phyloP scores from a whole-genome alignment of 2,329 filamentous ascomycete genomes.

The Colletotrichum brevisporum region DNA sequence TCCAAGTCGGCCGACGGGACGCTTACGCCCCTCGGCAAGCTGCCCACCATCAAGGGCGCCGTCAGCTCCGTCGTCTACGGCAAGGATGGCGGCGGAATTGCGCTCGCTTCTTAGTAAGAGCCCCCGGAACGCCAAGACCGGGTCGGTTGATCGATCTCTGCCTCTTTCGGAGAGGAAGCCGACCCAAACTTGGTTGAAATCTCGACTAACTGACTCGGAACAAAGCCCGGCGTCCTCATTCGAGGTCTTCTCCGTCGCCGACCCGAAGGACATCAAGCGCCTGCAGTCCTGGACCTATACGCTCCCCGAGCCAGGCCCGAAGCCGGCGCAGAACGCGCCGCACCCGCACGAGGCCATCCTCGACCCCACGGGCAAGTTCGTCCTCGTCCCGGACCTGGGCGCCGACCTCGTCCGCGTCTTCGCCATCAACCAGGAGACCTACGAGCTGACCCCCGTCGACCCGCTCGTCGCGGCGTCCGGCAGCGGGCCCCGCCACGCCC shows the following conservation, averaged over 20 bases:
- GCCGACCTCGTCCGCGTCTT: conserved; percentile 39
- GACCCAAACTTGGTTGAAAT: background rate
- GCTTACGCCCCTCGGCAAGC: conserved; percentile 33
- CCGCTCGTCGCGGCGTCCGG: conserved; percentile 34
- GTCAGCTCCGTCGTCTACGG: conserved; percentile 39
- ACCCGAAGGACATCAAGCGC: conserved; percentile 35
- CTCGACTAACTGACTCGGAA: background rate
- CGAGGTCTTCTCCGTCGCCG: conserved; percentile 37
- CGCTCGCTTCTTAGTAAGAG: conserved; percentile 42
- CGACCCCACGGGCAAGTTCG: conserved; percentile 40
- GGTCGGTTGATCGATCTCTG: background rate
- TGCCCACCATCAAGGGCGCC: conserved; percentile 39
- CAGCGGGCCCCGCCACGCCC: conserved; percentile 59
- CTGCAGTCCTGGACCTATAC: conserved; percentile 51
- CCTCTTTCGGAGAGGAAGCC: too few relatives aligned
- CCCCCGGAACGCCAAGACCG: background rate
- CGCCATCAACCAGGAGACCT: conserved; percentile 31
- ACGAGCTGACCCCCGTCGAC: conserved; percentile 27
- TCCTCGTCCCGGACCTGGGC: conserved; percentile 36
- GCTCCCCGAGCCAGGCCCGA: conserved; percentile 60
- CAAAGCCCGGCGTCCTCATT: conserved; percentile 31
- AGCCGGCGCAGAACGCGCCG: conserved; percentile 37
- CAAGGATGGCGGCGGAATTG: conserved; percentile 39
- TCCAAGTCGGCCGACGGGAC: conserved; percentile 30
- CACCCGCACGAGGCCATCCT: conserved; percentile 38